Evolutionary conservation across 805 yeast species (phyloP), one percentile per base, ranked within the genome.

Genomic region (Suhomyces canberraensis): DNA sequence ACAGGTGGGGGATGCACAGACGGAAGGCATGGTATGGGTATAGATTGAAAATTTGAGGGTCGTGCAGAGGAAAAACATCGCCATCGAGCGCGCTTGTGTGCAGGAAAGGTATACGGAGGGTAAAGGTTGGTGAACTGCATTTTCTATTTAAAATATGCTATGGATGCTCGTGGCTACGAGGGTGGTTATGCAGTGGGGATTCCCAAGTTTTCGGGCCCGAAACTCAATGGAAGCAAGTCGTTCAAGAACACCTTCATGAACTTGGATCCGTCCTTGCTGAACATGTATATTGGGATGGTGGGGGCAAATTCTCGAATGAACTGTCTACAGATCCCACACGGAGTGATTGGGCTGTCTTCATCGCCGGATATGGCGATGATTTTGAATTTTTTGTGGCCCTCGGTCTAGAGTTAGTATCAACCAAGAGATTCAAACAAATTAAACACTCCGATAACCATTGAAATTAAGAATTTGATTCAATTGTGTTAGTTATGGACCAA

Each of bases 291-390:
- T 0, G 85, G 84, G 18, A 78, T 52, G 6, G 72, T 66, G 6
- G 57, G 52, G 0, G 80, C 76, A 58, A 90, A 91, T 58, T 91
- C 98, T 25, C 96, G 69, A 21, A 91, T 78, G 37, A 84, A 76
- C 60, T 91, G 98, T 36, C 98, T 71, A 53, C 98, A 91, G 25
- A 93, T 81, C 3, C 98, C 98, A 58, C 98, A 91, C 0, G 98
- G 98, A 8, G 90, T 69, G 8, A 84, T 79, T 20, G 81, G 74
- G 2, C 72, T 73, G 1, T 54, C 52, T 29, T 72, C 48, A 52
- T 82, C 90, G 16, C 85, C 73, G 3, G 84, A 66, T 8, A 87
- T 75, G 3, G 82, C 95, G 39, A 87, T 63, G 1, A 84, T 86
- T 40, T 61, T 66, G 54, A 82, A 74, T 16, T 44, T 33, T 4